Conservation (phyloP, 148 eudicot genomes). For the Diospyros lotus region DNA sequence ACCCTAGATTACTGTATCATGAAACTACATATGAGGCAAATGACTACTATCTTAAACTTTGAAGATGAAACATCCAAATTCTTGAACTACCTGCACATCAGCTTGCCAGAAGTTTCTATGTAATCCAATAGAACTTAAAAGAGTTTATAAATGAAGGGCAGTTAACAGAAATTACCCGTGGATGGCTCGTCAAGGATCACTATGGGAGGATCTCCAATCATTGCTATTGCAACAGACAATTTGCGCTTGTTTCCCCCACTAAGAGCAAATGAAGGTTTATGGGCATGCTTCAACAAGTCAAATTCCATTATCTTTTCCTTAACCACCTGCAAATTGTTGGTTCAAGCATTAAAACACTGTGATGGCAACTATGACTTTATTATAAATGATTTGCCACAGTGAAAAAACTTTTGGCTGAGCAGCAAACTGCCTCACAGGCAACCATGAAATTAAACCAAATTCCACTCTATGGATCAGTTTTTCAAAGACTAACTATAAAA, state of each 20-base stretch:
- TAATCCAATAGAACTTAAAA: neutral
- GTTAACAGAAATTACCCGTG: constrained; percentile 48
- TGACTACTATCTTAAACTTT: neutral
- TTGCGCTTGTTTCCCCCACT: constrained; percentile 99
- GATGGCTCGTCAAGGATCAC: constrained; percentile 98
- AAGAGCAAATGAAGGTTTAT: constrained; percentile 83
- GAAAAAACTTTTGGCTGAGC: neutral
- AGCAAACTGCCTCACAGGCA: neutral
- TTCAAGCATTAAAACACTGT: neutral
- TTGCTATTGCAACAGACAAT: constrained; percentile 95
- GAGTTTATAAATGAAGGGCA: constrained; percentile 5
- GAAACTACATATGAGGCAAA: neutral
- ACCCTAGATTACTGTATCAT: neutral
- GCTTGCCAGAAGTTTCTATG: neutral
- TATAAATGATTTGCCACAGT: neutral
- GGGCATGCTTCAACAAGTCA: constrained; percentile 79
- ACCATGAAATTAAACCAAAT: neutral
- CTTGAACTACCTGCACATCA: neutral
- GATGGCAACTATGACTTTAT: neutral
- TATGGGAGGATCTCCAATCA: constrained; percentile 98
- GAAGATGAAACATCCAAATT: no score
- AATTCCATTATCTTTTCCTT: constrained; percentile 79
- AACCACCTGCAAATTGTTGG: constrained; percentile 55
- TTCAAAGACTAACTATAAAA: neutral
- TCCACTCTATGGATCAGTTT: neutral